phyloP scores from a whole-genome alignment of 805 yeast species.

The Saccharomyces paradoxus region DNA sequence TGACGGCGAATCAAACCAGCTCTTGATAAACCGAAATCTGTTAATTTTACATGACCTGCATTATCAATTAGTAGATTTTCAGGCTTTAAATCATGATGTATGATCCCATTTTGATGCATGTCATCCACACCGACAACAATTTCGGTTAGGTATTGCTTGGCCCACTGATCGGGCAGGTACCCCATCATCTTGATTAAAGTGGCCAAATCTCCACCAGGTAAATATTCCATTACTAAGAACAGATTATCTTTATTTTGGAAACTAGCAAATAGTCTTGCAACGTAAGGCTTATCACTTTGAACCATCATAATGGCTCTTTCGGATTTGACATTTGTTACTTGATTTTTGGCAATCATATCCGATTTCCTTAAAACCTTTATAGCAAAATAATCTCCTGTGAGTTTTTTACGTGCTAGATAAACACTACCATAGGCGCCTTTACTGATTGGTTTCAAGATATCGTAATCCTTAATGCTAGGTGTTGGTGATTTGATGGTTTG shows the following conservation, averaged over 20 bases:
- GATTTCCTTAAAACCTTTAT: constrained; percentile 84
- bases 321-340: constrained; percentile 85
- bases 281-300: constrained; percentile 86
- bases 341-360: constrained; percentile 96
- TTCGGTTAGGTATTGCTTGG: constrained; percentile 77
- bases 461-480: constrained; percentile 82
- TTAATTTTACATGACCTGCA: constrained; percentile 81
- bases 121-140: constrained; percentile 86
- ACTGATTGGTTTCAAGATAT: constrained; percentile 83
- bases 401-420: constrained; percentile 68
- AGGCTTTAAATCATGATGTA: constrained; percentile 93
- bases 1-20: constrained; percentile 85
- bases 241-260: constrained; percentile 84
- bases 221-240: constrained; percentile 91
- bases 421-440: constrained; percentile 98
- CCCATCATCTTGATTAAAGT: constrained; percentile 77
- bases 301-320: constrained; percentile 98
- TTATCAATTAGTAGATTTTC: constrained; percentile 84
- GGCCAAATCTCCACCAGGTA: constrained; percentile 94
- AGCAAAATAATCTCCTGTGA: constrained; percentile 93
- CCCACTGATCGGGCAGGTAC: constrained; percentile 79
- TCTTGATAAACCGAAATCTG: constrained; percentile 90
- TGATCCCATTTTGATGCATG: constrained; percentile 78
- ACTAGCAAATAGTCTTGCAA: constrained; percentile 78
- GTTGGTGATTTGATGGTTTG: constrained; percentile 41